Percentiles rank a stretch among this genome's conserved stretches.
phyloP scores from a whole-genome alignment of 768 basidiomycete species.

The Calocybe gangraenosa region DNA sequence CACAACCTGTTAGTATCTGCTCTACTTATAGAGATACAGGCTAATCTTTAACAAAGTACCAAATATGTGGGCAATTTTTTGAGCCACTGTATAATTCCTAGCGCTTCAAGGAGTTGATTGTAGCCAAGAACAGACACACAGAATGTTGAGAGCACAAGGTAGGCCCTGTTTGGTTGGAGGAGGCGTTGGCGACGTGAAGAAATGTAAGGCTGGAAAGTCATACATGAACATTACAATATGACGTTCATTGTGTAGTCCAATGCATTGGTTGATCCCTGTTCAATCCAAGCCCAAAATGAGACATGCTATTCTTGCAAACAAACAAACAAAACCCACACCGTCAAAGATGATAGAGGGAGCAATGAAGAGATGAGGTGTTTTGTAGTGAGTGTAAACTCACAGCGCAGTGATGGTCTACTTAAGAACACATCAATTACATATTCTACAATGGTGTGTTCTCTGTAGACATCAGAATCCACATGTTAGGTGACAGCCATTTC shows the following conservation, averaged over 20 bases:
- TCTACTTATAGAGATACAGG: too few species aligned
- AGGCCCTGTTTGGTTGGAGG: slow-evolving; percentile 49
- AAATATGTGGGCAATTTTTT: too few species aligned
- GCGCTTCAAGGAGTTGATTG: slow-evolving; percentile 47
- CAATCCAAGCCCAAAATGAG: neutral
- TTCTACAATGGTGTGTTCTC: slow-evolving; percentile 91
- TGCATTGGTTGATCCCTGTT: slow-evolving; percentile 95
- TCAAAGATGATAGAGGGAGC: slow-evolving; percentile 4
- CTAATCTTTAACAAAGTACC: too few species aligned
- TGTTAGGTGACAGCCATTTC: too few species aligned
- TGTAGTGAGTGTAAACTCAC: slow-evolving; percentile 49
- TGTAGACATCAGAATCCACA: too few species aligned
- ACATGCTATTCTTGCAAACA: neutral
- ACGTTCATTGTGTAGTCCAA: slow-evolving; percentile 91
- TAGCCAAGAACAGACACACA: slow-evolving; percentile 65
- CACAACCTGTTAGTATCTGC: too few species aligned
- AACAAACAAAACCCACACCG: slow-evolving; percentile 34
- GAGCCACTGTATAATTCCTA: slow-evolving; percentile 54
- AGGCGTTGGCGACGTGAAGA: neutral
- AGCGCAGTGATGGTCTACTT: slow-evolving; percentile 93
- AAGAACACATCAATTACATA: slow-evolving; percentile 86
- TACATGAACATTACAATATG: slow-evolving; percentile 96
- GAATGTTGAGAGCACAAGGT: slow-evolving; percentile 71
- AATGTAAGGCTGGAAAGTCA: neutral
- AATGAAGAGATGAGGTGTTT: slow-evolving; percentile 1